Evolutionary conservation across 768 basidiomycete species (phyloP).

Genomic region (Lactarius vividus): DNA sequence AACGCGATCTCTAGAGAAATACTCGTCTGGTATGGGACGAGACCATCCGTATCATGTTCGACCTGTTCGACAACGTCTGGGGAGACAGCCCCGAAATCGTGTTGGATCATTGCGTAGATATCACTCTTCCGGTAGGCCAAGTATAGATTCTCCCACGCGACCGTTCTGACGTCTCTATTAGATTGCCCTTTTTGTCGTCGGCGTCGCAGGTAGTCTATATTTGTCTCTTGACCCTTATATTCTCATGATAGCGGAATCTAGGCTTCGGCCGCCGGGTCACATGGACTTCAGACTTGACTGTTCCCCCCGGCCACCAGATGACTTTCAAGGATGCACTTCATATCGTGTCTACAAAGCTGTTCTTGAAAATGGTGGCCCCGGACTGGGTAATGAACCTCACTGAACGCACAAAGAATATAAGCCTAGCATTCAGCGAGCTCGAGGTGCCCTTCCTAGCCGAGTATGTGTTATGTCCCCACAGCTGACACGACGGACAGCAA

Average conservation of each 20-base stretch:
- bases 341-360: constrained; percentile 40
- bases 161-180: constrained; percentile 26
- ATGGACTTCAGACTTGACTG: constrained; percentile 45
- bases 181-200: constrained; percentile 57
- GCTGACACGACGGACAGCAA: constrained; percentile 14
- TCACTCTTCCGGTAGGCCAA: constrained; percentile 50
- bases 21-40: constrained; percentile 43
- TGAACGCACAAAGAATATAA: constrained; percentile 33
- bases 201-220: constrained; percentile 41
- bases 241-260: constrained; percentile 2
- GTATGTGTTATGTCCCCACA: neutral
- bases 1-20: constrained; percentile 31
- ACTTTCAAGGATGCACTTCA: constrained; percentile 51
- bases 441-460: constrained; percentile 32
- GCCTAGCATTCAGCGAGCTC: constrained; percentile 44
- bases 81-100: constrained; percentile 39
- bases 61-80: constrained; percentile 47
- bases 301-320: constrained; percentile 45
- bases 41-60: constrained; percentile 34
- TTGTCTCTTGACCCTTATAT: neutral
- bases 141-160: neutral
- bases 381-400: constrained; percentile 42
- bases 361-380: constrained; percentile 41
- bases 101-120: constrained; percentile 48
- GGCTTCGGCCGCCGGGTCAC: constrained; percentile 51